phyloP scores from a whole-genome alignment of 2,329 filamentous ascomycete genomes.

The Epichloe elymi region DNA sequence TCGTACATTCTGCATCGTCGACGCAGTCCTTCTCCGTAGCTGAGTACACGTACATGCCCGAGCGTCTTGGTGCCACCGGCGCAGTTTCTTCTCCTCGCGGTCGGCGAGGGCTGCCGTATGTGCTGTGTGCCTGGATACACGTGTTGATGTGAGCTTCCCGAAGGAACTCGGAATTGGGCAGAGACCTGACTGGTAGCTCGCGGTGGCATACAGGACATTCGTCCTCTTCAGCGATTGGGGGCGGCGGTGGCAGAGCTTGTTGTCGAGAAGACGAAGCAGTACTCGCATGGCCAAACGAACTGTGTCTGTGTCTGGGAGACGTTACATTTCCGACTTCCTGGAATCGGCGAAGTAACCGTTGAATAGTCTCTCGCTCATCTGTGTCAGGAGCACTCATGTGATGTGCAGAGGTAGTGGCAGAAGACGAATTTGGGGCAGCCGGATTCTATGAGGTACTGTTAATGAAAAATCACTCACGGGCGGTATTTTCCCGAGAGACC shows the following conservation, averaged over 20 bases:
- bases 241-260: slow-evolving; percentile 28
- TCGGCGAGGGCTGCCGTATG: slow-evolving; percentile 27
- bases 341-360: slow-evolving; percentile 17
- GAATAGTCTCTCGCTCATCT: slow-evolving; percentile 18
- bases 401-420: slow-evolving; percentile 14
- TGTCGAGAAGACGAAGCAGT: slow-evolving; percentile 23
- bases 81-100: slow-evolving; percentile 14
- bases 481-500: background rate
- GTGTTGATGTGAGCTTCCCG: slow-evolving; percentile 45
- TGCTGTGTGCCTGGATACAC: slow-evolving; percentile 44
- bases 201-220: slow-evolving; percentile 66
- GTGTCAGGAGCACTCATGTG: slow-evolving; percentile 17
- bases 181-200: slow-evolving; percentile 48
- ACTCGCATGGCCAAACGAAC: slow-evolving; percentile 13
- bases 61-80: slow-evolving; percentile 28
- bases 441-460: slow-evolving; percentile 6
- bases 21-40: slow-evolving; percentile 57
- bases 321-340: background rate
- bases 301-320: slow-evolving; percentile 17
- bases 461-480: background rate
- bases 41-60: slow-evolving; percentile 49
- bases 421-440: slow-evolving; percentile 9
- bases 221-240: slow-evolving; percentile 55
- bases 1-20: slow-evolving; percentile 54
- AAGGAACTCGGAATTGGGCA: slow-evolving; percentile 39